Evolutionary conservation across 2,329 filamentous ascomycete species (phyloP).

Genomic region (Thelonectria rubi): DNA sequence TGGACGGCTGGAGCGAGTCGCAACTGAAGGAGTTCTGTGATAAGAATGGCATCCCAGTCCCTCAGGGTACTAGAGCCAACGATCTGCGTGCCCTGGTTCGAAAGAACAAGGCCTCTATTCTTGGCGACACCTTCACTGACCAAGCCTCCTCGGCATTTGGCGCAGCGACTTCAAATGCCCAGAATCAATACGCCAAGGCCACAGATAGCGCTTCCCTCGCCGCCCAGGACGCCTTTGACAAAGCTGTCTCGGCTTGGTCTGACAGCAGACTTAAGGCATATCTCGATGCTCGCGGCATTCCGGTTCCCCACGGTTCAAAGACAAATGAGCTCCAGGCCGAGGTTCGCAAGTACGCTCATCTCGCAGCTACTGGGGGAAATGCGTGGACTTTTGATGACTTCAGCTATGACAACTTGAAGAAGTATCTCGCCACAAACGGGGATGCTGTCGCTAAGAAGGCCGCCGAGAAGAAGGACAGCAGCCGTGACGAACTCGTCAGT

Average conservation of each 20-base stretch:
- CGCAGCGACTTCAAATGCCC: slow-evolving; percentile 77
- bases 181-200: slow-evolving; percentile 79
- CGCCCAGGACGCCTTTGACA: slow-evolving; percentile 72
- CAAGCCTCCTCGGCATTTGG: slow-evolving; percentile 70
- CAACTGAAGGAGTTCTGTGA: slow-evolving; percentile 93
- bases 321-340: slow-evolving; percentile 77
- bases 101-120: slow-evolving; percentile 80
- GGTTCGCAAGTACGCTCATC: slow-evolving; percentile 78
- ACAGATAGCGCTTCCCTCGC: slow-evolving; percentile 73
- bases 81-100: slow-evolving; percentile 90
- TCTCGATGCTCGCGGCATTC: slow-evolving; percentile 79
- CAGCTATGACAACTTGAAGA: slow-evolving; percentile 74
- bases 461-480: slow-evolving; percentile 69
- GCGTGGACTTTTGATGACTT: slow-evolving; percentile 85
- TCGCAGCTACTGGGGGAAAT: slow-evolving; percentile 72
- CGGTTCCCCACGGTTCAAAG: slow-evolving; percentile 76
- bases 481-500: slow-evolving; percentile 76
- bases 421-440: slow-evolving; percentile 62
- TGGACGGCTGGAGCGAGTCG: slow-evolving; percentile 89
- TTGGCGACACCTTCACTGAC: slow-evolving; percentile 69
- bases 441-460: slow-evolving; percentile 66
- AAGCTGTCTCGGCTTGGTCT: slow-evolving; percentile 71
- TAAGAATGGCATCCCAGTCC: slow-evolving; percentile 85
- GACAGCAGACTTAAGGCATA: slow-evolving; percentile 81
- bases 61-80: slow-evolving; percentile 89